phyloP scores from a whole-genome alignment of 768 basidiomycete genomes.

The Hirschioporus abietinus region DNA sequence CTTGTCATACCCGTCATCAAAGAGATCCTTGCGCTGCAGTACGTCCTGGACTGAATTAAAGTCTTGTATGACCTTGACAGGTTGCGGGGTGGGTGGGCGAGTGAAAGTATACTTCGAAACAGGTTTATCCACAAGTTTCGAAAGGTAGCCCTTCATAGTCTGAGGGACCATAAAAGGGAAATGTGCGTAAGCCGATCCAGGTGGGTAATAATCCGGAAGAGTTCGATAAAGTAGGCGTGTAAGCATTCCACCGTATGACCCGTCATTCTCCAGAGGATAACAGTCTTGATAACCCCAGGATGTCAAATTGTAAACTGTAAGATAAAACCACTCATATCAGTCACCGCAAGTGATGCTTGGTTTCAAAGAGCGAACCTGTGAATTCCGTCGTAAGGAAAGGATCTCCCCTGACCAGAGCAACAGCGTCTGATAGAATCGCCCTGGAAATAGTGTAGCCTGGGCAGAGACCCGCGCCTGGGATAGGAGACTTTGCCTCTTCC shows the following conservation, averaged over 20 bases:
- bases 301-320: slow-evolving; percentile 64
- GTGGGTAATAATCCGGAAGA: slow-evolving; percentile 63
- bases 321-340: not conserved
- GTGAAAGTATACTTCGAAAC: slow-evolving; percentile 52
- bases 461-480: slow-evolving; percentile 70
- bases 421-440: slow-evolving; percentile 78
- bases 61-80: slow-evolving; percentile 3
- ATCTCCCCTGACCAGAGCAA: slow-evolving; percentile 72
- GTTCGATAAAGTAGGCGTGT: slow-evolving; percentile 67
- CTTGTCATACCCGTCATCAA: not conserved
- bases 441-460: slow-evolving; percentile 82
- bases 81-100: slow-evolving; percentile 33
- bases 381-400: slow-evolving; percentile 73
- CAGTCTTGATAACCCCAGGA: slow-evolving; percentile 77
- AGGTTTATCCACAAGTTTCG: slow-evolving; percentile 23
- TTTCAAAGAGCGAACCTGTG: slow-evolving; percentile 48
- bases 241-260: slow-evolving; percentile 73
- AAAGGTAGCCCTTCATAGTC: slow-evolving; percentile 37
- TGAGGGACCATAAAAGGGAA: slow-evolving; percentile 76
- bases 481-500: slow-evolving; percentile 61
- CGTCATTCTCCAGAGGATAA: slow-evolving; percentile 55
- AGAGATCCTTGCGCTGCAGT: slow-evolving; percentile 7
- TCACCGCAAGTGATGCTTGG: not conserved
- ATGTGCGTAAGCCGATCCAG: slow-evolving; percentile 62
- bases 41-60: slow-evolving; percentile 7